phyloP scores from a whole-genome alignment of 176 grass and related monocot species.

The Oryza nivara region DNA sequence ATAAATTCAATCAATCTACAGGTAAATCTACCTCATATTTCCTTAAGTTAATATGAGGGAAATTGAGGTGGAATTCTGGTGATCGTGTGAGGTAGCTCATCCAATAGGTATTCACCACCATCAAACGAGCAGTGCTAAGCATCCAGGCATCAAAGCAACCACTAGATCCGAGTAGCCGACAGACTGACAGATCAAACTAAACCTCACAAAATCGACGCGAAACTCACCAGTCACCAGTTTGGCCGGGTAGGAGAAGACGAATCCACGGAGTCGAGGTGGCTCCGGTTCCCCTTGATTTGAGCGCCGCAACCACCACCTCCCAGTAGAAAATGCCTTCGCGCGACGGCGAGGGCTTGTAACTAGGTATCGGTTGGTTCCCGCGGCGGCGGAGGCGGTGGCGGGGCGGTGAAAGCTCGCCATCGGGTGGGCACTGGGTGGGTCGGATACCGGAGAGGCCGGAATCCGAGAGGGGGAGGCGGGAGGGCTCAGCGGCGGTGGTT shows the following conservation, averaged over 20 bases:
- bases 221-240: slow-evolving; percentile 26
- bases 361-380: background rate
- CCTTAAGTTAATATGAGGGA: background rate
- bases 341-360: background rate
- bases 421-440: background rate
- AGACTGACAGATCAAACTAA: background rate
- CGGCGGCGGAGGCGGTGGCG: background rate
- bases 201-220: background rate
- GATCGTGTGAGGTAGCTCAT: background rate
- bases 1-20: background rate
- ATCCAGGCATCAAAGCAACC: background rate
- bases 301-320: background rate
- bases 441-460: background rate
- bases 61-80: background rate
- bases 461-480: background rate
- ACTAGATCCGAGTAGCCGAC: too few species aligned
- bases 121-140: background rate
- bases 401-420: background rate
- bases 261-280: too few species aligned
- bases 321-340: background rate
- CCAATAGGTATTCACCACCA: background rate
- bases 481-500: background rate
- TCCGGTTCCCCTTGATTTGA: background rate
- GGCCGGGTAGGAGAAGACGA: background rate
- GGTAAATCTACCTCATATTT: background rate